Conservation (phyloP, 2,329 filamentous ascomycete species). For the Incumbomyces lentus region DNA sequence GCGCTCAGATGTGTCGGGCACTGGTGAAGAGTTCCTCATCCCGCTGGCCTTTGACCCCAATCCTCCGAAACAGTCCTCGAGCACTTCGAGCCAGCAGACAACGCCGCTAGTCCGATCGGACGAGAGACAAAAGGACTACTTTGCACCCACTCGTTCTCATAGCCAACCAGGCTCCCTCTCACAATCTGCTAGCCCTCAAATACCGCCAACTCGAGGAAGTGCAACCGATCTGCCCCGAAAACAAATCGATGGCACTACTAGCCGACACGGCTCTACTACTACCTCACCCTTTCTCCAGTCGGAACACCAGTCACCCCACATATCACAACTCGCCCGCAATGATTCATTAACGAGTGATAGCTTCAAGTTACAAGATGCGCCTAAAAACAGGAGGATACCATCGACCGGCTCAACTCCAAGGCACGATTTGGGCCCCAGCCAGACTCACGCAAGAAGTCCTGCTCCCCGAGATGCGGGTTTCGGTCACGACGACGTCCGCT, state of each 20-base stretch:
- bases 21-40: slow-evolving; percentile 61
- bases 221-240: slow-evolving; percentile 46
- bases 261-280: slow-evolving; percentile 17
- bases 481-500: slow-evolving; percentile 22
- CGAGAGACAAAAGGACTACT: slow-evolving; percentile 3
- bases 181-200: slow-evolving; percentile 58
- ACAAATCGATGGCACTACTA: slow-evolving; percentile 25
- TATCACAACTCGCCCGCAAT: slow-evolving; percentile 11
- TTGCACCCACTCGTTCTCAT: slow-evolving; percentile 11
- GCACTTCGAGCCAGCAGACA: slow-evolving; percentile 27
- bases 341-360: slow-evolving; percentile 37
- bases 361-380: slow-evolving; percentile 73
- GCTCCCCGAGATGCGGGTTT: slow-evolving; percentile 23
- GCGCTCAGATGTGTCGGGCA: slow-evolving; percentile 44
- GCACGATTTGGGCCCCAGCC: slow-evolving; percentile 9
- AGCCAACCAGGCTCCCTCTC: slow-evolving; percentile 1
- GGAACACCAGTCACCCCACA: slow-evolving; percentile 10
- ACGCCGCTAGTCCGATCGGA: slow-evolving; percentile 28
- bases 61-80: slow-evolving; percentile 47
- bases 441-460: slow-evolving; percentile 15
- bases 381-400: slow-evolving; percentile 50
- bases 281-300: slow-evolving; percentile 12
- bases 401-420: slow-evolving; percentile 16
- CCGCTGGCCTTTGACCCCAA: slow-evolving; percentile 65
- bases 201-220: slow-evolving; percentile 56